Percentiles rank a stretch among this genome's conserved stretches.
These are phyloP conservation scores for Carex littledalei DNA, from an alignment of 176 grass and related monocot species.

Conservation along the genomic window DNA sequence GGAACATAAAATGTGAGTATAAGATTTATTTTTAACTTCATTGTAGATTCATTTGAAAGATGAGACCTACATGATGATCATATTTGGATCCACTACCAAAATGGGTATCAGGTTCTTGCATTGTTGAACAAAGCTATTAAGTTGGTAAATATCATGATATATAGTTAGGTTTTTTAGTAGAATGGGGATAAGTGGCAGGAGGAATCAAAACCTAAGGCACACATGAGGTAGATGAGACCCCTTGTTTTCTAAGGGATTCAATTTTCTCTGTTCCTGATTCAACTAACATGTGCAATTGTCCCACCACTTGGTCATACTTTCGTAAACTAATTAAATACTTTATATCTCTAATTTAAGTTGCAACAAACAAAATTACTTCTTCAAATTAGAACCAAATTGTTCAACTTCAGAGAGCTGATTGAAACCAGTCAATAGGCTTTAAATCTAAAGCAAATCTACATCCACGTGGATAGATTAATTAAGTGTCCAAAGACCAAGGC, in stretches of 20 bases:
- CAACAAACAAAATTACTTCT: not conserved
- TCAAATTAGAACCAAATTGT: not conserved
- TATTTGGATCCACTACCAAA: not conserved
- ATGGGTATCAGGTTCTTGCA: not conserved
- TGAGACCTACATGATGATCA: not conserved
- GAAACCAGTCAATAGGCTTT: not conserved
- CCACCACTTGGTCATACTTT: not conserved
- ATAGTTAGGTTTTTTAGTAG: constrained; percentile 4
- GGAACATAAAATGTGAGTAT: not conserved
- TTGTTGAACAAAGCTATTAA: not conserved
- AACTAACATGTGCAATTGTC: constrained; percentile 20
- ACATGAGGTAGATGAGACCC: not conserved
- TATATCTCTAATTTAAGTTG: not conserved
- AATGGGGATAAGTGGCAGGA: not conserved
- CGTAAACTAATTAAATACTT: not conserved
- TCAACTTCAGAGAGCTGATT: not conserved
- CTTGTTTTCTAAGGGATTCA: constrained; percentile 15
- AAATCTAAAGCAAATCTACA: not conserved
- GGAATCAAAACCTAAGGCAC: constrained; percentile 15
- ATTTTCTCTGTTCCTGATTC: constrained; percentile 7
- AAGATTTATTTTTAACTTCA: not conserved
- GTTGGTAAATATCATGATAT: not conserved
- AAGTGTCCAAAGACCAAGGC: not conserved
- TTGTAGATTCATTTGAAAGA: not conserved
- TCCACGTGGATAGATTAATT: not conserved